Evolutionary conservation across 208 protist species (phyloP).

Genomic region (Blastocrithidia nonstop): DNA sequence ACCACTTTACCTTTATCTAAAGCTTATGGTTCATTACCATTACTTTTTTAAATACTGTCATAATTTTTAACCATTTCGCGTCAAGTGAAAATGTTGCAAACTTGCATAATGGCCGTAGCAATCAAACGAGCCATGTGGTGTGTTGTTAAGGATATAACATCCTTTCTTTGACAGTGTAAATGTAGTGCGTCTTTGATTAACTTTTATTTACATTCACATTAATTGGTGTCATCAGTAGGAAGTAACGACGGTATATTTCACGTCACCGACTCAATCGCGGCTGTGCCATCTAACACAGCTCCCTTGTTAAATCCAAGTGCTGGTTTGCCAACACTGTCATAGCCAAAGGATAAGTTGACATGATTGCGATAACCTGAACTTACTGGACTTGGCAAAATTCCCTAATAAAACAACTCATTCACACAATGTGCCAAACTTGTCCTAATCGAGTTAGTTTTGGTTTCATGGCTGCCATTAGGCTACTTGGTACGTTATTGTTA

Average conservation of each 20-base stretch:
- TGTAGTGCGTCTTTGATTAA: background rate
- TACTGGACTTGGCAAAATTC: conserved; percentile 53
- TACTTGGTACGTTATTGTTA: too few relatives aligned
- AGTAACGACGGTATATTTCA: conserved; percentile 15
- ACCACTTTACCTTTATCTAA: conserved; percentile 13
- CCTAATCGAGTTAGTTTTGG: too few relatives aligned
- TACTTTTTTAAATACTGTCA: background rate
- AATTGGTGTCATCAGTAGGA: too few relatives aligned
- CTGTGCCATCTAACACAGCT: conserved; percentile 52
- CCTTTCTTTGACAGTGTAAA: background rate
- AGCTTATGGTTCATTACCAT: conserved; percentile 8
- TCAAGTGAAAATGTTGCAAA: conserved; percentile 7
- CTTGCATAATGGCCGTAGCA: conserved; percentile 25
- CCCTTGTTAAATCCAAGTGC: conserved; percentile 57
- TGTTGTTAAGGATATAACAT: conserved; percentile 26
- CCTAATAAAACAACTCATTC: conserved; percentile 26
- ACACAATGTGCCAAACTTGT: too few relatives aligned
- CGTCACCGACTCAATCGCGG: conserved; percentile 28
- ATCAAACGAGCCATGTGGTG: conserved; percentile 32
- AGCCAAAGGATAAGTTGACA: conserved; percentile 80
- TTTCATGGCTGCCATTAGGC: too few relatives aligned
- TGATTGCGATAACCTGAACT: conserved; percentile 87
- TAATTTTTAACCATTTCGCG: background rate
- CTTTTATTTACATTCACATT: too few relatives aligned
- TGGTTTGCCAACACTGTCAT: conserved; percentile 20